These are phyloP conservation scores for Daldinia eschscholtzii DNA, from an alignment of 2,329 filamentous ascomycete species.

Conservation along the genomic window DNA sequence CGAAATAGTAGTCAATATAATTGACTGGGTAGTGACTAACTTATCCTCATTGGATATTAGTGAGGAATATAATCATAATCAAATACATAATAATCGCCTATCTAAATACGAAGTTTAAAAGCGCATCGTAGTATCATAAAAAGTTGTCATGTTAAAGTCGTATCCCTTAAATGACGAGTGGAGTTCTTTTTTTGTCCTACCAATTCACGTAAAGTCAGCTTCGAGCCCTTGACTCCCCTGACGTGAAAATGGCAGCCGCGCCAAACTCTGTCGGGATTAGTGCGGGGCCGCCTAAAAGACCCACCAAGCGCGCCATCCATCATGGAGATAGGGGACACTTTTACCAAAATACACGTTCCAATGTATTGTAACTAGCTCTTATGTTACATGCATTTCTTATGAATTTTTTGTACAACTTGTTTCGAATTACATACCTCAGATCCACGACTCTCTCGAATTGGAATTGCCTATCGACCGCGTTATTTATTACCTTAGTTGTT, in stretches of 20 bases:
- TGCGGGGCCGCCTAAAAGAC: conserved; percentile 35
- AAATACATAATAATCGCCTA: background rate
- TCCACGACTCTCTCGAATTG: background rate
- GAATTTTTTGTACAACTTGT: background rate
- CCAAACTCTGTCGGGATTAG: conserved; percentile 35
- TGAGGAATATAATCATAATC: background rate
- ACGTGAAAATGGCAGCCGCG: background rate
- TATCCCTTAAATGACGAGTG: background rate
- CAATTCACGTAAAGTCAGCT: background rate
- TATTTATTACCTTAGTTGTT: no score
- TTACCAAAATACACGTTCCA: background rate
- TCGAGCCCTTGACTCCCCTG: background rate
- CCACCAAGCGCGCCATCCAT: conserved; percentile 20
- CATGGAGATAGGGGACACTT: conserved; percentile 1
- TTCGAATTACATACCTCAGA: background rate
- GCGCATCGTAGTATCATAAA: background rate
- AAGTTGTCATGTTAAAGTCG: background rate
- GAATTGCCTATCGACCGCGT: no score
- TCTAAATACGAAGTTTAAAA: background rate
- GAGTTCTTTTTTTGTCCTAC: background rate
- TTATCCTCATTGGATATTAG: background rate
- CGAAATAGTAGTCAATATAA: background rate
- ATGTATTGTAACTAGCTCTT: background rate
- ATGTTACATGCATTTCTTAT: conserved; percentile 2
- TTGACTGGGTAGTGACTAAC: background rate